Conservation (phyloP, 1,284 basidiomycete species). For the Wallemia hederae region DNA sequence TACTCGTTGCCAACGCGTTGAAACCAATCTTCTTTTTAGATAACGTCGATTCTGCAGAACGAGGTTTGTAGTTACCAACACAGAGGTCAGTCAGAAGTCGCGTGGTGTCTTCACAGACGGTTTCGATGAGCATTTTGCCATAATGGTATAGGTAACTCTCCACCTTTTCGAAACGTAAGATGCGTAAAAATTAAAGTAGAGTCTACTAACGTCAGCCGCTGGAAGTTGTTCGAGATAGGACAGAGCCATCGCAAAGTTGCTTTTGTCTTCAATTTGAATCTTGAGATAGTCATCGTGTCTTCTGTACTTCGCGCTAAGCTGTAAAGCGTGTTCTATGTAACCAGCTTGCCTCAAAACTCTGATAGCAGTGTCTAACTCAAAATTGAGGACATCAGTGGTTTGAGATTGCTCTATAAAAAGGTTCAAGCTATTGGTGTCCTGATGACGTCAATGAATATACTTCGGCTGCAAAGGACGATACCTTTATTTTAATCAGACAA, state of each 20-base stretch:
- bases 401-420: constrained; percentile 11
- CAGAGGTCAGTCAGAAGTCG: background rate
- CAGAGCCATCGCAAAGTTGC: constrained; percentile 52
- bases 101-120: background rate
- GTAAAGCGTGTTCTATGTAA: constrained; percentile 80
- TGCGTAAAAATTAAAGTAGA: background rate
- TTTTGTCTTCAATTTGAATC: constrained; percentile 79
- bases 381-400: constrained; percentile 42
- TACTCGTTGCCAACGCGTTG: background rate
- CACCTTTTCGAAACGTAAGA: background rate
- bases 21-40: background rate
- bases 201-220: constrained; percentile 33
- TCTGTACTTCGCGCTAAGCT: constrained; percentile 69
- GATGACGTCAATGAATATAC: background rate
- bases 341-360: constrained; percentile 85
- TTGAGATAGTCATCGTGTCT: constrained; percentile 74
- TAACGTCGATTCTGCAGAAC: background rate
- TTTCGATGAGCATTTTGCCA: background rate
- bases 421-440: background rate
- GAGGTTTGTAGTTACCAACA: background rate
- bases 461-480: constrained; percentile 16
- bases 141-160: background rate
- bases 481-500: constrained; percentile 89
- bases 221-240: constrained; percentile 48
- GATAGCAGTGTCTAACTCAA: constrained; percentile 89